Evolutionary conservation across 768 basidiomycete genomes (phyloP).

Genomic region (Coprinopsis cinerea): DNA sequence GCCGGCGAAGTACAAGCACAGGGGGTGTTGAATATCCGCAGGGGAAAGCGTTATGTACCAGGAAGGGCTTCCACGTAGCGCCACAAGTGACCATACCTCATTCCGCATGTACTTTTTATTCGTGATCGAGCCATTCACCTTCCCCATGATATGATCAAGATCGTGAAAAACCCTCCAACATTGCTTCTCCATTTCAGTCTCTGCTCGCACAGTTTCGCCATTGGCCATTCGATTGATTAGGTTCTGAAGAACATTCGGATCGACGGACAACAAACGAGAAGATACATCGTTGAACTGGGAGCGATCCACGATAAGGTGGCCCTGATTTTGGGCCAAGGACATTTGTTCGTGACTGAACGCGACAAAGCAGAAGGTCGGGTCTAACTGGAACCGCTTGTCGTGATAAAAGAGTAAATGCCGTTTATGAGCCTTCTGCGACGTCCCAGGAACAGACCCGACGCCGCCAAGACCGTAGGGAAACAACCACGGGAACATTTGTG

Average conservation of each 20-base stretch:
- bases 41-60: slow-evolving; percentile 35
- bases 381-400: no score
- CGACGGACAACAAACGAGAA: slow-evolving; percentile 15
- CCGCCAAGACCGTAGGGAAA: no score
- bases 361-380: no score
- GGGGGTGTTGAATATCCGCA: slow-evolving; percentile 25
- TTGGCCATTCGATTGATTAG: slow-evolving; percentile 14
- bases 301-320: slow-evolving; percentile 23
- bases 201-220: slow-evolving; percentile 2
- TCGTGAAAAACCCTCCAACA: slow-evolving; percentile 18
- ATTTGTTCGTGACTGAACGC: slow-evolving; percentile 36
- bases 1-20: slow-evolving; percentile 30
- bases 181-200: slow-evolving; percentile 14
- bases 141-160: slow-evolving; percentile 15
- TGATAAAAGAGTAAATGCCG: no score
- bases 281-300: slow-evolving; percentile 21
- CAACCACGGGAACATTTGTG: no score
- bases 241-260: slow-evolving; percentile 17
- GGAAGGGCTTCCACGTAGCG: slow-evolving; percentile 20
- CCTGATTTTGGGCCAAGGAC: slow-evolving; percentile 17
- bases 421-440: no score
- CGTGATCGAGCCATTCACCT: slow-evolving; percentile 19
- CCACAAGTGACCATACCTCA: slow-evolving; percentile 15
- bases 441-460: no score
- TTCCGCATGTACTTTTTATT: slow-evolving; percentile 21